Percentiles rank a stretch among this genome's conserved stretches.
These are phyloP conservation scores for Leucogyrophana mollusca DNA, from an alignment of 768 basidiomycete genomes.

Conservation along the genomic window DNA sequence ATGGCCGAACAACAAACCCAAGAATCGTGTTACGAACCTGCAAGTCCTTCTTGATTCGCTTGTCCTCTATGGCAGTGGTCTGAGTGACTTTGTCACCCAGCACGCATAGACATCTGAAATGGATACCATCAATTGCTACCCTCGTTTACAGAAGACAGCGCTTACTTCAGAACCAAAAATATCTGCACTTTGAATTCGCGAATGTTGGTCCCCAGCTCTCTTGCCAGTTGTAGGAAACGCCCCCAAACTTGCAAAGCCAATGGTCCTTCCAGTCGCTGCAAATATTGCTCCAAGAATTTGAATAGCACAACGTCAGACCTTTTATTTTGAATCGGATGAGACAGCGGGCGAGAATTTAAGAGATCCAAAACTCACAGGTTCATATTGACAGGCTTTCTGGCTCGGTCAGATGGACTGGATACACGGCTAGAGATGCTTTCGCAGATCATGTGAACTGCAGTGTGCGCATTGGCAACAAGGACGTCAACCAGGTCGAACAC, in stretches of 20 bases:
- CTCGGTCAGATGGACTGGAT: constrained; percentile 53
- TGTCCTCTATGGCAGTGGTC: constrained; percentile 90
- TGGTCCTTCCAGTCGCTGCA: constrained; percentile 82
- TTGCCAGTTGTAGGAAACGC: constrained; percentile 72
- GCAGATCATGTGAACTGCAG: constrained; percentile 84
- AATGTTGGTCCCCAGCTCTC: constrained; percentile 67
- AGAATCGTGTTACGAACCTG: constrained; percentile 55
- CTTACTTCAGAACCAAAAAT: constrained; percentile 72
- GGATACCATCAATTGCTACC: constrained; percentile 9
- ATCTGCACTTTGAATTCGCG: constrained; percentile 70
- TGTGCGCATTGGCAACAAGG: constrained; percentile 81
- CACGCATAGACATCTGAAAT: constrained; percentile 66
- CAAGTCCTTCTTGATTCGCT: constrained; percentile 81
- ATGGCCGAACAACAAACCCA: neutral
- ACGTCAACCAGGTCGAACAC: constrained; percentile 84
- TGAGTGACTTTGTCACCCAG: constrained; percentile 83
- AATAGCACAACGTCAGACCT: constrained; percentile 77
- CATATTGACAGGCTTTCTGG: constrained; percentile 59
- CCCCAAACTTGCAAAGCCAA: constrained; percentile 92
- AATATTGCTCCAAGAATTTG: constrained; percentile 85
- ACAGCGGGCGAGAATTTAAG: neutral
- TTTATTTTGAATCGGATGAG: constrained; percentile 5
- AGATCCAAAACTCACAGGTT: constrained; percentile 58
- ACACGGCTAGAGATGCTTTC: constrained; percentile 73
- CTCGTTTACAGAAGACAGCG: neutral